Evolutionary conservation across 148 eudicot species (phyloP).

Genomic region (Pouteria glomerata): DNA sequence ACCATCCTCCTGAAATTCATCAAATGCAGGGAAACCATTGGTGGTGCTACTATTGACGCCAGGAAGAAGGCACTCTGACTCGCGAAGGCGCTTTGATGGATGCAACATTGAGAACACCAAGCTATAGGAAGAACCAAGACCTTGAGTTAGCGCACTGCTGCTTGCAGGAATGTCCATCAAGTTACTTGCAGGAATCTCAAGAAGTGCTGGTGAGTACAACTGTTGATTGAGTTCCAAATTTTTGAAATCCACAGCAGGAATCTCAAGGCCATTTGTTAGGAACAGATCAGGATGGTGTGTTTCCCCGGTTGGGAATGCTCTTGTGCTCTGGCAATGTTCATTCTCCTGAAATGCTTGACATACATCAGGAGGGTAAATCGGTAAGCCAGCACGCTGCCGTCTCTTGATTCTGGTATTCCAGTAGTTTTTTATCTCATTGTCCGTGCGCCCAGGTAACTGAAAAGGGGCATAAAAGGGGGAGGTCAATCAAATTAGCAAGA

Average conservation of each 20-base stretch:
- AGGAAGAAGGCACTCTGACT: conserved; percentile 31
- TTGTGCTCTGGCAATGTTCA: conserved; percentile 38
- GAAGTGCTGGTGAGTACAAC: conserved; percentile 27
- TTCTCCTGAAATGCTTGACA: conserved; percentile 43
- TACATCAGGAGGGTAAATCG: conserved; percentile 62
- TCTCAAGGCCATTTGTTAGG: conserved; percentile 27
- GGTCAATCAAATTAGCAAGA: not conserved
- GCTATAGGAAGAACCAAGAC: conserved; percentile 25
- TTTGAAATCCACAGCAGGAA: conserved; percentile 52
- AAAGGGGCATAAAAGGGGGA: conserved; percentile 3
- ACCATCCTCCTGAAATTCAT: conserved; percentile 32
- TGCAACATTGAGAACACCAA: conserved; percentile 30
- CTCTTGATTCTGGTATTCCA: conserved; percentile 86
- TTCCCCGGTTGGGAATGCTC: conserved; percentile 24
- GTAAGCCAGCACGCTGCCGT: conserved; percentile 64
- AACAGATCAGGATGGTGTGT: conserved; percentile 32
- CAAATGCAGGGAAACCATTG: conserved; percentile 26
- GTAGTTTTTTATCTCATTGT: conserved; percentile 79
- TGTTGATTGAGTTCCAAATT: conserved; percentile 39
- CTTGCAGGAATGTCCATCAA: too few species aligned
- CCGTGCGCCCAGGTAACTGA: conserved; percentile 87
- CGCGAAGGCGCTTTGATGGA: conserved; percentile 56
- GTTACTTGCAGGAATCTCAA: conserved; percentile 27
- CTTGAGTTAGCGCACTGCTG: conserved; percentile 30
- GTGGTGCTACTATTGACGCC: conserved; percentile 20